These are phyloP conservation scores for Trichoderma gamsii DNA, from an alignment of 495 filamentous ascomycete species.

Conservation along the genomic window DNA sequence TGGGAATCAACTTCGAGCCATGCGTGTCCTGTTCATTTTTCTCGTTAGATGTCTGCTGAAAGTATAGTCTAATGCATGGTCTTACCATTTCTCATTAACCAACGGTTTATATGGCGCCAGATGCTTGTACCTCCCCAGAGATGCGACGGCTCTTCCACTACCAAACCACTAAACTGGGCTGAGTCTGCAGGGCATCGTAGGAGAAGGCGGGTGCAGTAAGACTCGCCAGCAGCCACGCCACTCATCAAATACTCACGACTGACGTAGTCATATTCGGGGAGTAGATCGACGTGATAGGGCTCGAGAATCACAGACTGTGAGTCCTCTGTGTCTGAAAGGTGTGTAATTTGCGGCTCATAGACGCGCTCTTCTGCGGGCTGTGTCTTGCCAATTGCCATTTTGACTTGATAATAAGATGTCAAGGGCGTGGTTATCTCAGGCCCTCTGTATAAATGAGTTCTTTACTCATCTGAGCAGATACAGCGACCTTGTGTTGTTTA, in stretches of 20 bases:
- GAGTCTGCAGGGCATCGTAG: neutral
- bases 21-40: neutral
- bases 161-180: neutral
- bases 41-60: neutral
- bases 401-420: neutral
- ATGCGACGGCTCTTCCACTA: neutral
- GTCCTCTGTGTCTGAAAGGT: neutral
- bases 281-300: neutral
- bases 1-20: neutral
- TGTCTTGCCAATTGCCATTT: neutral
- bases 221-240: neutral
- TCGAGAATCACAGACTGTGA: neutral
- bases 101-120: neutral
- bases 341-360: neutral
- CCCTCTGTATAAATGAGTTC: neutral
- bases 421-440: too few species aligned
- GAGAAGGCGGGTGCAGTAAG: neutral
- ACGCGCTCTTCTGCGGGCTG: neutral
- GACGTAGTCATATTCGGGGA: neutral
- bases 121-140: neutral
- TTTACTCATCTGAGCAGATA: neutral
- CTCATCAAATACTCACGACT: neutral
- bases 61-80: neutral
- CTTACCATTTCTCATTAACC: neutral
- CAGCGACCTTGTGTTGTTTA: neutral